Evolutionary conservation across 78 protist genomes (phyloP).

Genomic region (Dictyostelium discoideum): DNA sequence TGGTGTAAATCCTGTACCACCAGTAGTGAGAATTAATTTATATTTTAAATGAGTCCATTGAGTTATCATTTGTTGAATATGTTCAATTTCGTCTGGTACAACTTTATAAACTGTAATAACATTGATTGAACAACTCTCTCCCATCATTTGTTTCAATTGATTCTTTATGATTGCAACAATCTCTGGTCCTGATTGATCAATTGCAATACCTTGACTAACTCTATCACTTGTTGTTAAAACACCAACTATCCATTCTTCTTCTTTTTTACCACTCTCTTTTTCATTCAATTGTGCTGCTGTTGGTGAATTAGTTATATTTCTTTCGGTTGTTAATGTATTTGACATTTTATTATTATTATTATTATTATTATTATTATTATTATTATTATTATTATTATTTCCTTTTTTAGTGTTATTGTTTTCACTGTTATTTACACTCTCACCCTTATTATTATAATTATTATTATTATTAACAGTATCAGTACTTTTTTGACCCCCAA

Average conservation of each 20-base stretch:
- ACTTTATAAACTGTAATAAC: constrained; percentile 29
- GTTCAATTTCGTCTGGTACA: constrained; percentile 58
- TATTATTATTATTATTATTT: background rate
- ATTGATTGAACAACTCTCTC: background rate
- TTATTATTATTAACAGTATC: background rate
- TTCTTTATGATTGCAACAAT: constrained; percentile 22
- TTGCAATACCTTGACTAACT: constrained; percentile 37
- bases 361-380: background rate
- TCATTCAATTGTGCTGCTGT: background rate
- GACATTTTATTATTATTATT: background rate
- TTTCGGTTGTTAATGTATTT: background rate
- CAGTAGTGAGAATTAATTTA: constrained; percentile 68
- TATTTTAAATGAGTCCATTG: constrained; percentile 25
- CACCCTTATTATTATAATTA: background rate
- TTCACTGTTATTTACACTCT: background rate
- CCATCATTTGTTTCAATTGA: constrained; percentile 23
- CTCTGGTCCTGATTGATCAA: constrained; percentile 75
- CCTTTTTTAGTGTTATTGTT: background rate
- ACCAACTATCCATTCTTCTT: constrained; percentile 13
- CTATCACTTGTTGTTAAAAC: constrained; percentile 73
- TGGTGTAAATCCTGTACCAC: constrained; percentile 81
- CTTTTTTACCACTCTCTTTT: background rate
- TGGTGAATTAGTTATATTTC: constrained; percentile 5
- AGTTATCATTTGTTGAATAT: constrained; percentile 21
- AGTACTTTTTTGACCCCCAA: background rate